Evolutionary conservation across 306 rosid species (phyloP), one percentile per base, ranked within the genome.

Genomic region (Styphnolobium japonicum): DNA sequence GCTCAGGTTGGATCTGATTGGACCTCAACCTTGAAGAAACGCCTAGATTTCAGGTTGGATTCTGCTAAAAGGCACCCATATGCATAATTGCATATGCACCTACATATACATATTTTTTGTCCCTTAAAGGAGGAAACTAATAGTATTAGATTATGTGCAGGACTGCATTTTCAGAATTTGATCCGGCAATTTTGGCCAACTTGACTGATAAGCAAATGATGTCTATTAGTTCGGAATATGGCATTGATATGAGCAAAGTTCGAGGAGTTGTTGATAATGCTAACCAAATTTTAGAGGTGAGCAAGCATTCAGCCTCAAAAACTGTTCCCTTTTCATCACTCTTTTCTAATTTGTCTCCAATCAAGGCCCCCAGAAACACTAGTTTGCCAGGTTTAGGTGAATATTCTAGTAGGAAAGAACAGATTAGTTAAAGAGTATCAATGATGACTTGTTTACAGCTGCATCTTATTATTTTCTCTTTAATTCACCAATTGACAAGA

Each of bases 1-100:
- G 99, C 98, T 71, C 99, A 96, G 80, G 99, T 96, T 85, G 99
- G 98, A 78, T 96, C 97, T 48, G 99, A 93, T 78, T 96, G 99
- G 99, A 96, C 98, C 77, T 87, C 97, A 74, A 96, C 92, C 72
- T 84, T 96, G 82, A 96, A 93, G 87, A 93, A 89, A 89, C 97
- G 99, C 45, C 91, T 77, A 77, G 87, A 91, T 76, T 91, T 91
- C 88, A 91, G 97, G 97, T 90, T 71, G 7, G 75, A 12, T 49
- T 79, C 16, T 18, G 57, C 18, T 12, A 6, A 60, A 67, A 61
- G 7, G 19, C 42, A 36, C 25, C 46, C 23, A 10, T 66, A 40
- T 55, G 15, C 10, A 46, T 3, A 10, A 48, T 42, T 42, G 46
- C 46, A 42, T 12, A 53, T 36, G 21, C 40, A 73, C 25, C 34